Base-by-base conservation (phyloP, 495 filamentous ascomycete genomes). In the Xylaria sp. region DNA sequence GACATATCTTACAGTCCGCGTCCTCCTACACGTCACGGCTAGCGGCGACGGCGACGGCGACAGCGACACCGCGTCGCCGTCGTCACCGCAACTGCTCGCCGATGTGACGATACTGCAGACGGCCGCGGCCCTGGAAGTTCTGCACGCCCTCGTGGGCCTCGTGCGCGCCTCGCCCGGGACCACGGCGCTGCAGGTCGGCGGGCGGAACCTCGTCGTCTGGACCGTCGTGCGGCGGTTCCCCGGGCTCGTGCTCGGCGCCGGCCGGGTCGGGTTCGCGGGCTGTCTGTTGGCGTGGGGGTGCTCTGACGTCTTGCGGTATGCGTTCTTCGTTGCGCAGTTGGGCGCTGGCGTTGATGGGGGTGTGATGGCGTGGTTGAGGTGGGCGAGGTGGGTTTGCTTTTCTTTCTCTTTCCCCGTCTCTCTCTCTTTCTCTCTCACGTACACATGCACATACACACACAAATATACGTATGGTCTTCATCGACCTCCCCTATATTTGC, bases 161-260 rank as follows among this genome's bases (percentile, higher is more conserved):
- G 69, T 71, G 59, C 40, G 61, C 19, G 29, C 61, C 0, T 71
- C 62, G 61, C 41, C 61, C 3, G 33, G 17, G 2, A 41, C 69
- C n/a, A 52, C 61, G 41, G 69, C 69, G 41, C 61, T 71, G 14
- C 61, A 71, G 69, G 61, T 71, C 35, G 69, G 46, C 40, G 69
- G 61, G 8, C 29, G 61, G 44, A 71, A 71, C 33, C 59, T 71
- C 21, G 62, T 71, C n/a, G 14, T 71, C 19, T 71, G 69, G 69
- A 71, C 69, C 24, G 62, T 71, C 17, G 44, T 68, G 61, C 24
- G 33, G 2, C 41, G 40, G n/a, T 71, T 71, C 40, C 69, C 69
- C 0, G 69, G 43, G 0, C 40, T 71, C 8, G 15, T 67, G 0
- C 8, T 53, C 17, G 41, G 21, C 12, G 19, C 19, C 0, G 5